A percentile compares a stretch with the other conserved stretches of the same genome.
Evolutionary conservation across 371 early-diverging fungal genomes (phyloP).

Genomic region (Rhizopus delemar): DNA sequence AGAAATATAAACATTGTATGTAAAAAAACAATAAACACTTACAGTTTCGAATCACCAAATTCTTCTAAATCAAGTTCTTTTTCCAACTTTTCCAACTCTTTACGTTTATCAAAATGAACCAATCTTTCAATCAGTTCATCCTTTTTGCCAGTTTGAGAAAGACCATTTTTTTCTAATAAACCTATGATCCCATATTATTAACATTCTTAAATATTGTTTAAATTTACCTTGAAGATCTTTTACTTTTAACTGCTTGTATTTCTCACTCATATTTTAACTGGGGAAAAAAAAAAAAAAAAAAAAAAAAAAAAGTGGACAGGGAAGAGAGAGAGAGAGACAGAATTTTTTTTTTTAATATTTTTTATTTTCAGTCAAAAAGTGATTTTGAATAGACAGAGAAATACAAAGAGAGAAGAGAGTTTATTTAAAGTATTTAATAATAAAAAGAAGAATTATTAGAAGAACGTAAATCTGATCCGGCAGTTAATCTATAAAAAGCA

Average conservation of each 20-base stretch:
- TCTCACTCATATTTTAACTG: slow-evolving; percentile 19
- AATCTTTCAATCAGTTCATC: slow-evolving; percentile 68
- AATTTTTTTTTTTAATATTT: no score
- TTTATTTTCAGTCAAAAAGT: no score
- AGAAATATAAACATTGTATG: no score
- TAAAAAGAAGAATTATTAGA: not conserved
- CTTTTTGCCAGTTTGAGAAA: slow-evolving; percentile 66
- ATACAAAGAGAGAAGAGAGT: not conserved
- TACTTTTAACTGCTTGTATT: slow-evolving; percentile 60
- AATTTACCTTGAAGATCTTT: slow-evolving; percentile 60
- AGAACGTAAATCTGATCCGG: slow-evolving; percentile 6
- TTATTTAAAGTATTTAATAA: not conserved
- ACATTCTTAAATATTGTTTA: not conserved
- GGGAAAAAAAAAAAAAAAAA: slow-evolving; percentile 1
- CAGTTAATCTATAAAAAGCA: slow-evolving; percentile 22
- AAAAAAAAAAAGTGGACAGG: not conserved
- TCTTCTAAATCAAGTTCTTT: slow-evolving; percentile 48
- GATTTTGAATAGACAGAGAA: not conserved
- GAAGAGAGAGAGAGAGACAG: not conserved
- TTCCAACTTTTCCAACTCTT: slow-evolving; percentile 51
- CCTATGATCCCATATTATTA: slow-evolving; percentile 27
- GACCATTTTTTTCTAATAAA: slow-evolving; percentile 55
- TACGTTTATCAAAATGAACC: slow-evolving; percentile 53
- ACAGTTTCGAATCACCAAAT: slow-evolving; percentile 40
- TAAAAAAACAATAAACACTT: not conserved